Evolutionary conservation across 768 basidiomycete genomes (phyloP).

Genomic region (Steccherinum ochraceum): DNA sequence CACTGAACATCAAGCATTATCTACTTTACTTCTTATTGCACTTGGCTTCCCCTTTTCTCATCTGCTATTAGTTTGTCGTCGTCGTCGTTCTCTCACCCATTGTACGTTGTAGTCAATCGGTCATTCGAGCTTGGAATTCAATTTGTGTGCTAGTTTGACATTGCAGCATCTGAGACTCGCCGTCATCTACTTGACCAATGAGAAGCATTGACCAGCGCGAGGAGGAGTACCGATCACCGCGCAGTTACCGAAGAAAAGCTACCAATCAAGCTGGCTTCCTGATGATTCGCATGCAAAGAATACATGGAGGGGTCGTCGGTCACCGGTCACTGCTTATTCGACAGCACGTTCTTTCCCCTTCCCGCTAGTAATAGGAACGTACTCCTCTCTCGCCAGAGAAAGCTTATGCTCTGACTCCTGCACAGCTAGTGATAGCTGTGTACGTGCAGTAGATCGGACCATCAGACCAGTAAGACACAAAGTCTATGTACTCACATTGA

Average conservation of each 20-base stretch:
- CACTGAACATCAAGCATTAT: no score
- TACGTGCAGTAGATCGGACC: not conserved
- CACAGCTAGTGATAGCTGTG: constrained; percentile 66
- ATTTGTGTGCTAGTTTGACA: not conserved
- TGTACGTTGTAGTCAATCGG: not conserved
- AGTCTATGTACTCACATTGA: constrained; percentile 49
- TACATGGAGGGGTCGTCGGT: constrained; percentile 3
- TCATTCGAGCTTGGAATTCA: not conserved
- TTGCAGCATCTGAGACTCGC: no score
- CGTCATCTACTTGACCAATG: no score
- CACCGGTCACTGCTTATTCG: no score
- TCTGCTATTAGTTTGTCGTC: no score
- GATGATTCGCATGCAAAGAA: no score
- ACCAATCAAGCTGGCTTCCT: not conserved
- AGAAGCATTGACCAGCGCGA: no score
- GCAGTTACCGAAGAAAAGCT: no score
- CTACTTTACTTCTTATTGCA: no score
- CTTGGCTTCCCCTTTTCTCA: no score
- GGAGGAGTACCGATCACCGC: not conserved
- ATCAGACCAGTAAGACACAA: not conserved
- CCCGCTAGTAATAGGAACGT: not conserved
- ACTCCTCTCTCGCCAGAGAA: constrained; percentile 10
- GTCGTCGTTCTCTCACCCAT: no score
- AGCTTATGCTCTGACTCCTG: constrained; percentile 78
- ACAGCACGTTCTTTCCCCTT: constrained; percentile 17